Evolutionary conservation across 805 yeast genomes (phyloP).

Genomic region (Myxozyma vanderwaltii): DNA sequence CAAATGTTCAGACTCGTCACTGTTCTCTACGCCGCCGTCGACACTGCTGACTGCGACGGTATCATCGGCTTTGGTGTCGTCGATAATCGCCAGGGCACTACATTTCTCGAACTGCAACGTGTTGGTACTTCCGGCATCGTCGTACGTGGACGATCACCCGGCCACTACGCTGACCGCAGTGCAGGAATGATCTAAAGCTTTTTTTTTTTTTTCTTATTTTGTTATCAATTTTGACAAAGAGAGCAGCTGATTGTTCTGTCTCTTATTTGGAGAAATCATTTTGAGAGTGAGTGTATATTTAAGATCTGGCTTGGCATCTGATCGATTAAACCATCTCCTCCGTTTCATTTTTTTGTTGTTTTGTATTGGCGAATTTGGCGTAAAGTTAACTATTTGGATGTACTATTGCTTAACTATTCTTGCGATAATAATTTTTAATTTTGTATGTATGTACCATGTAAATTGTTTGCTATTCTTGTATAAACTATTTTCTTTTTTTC

Average conservation of each 20-base stretch:
- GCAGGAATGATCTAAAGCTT: neutral
- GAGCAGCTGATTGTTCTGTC: too few relatives aligned
- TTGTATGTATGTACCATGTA: neutral
- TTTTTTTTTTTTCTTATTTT: neutral
- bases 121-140: slow-evolving; percentile 27
- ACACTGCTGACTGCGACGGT: slow-evolving; percentile 8
- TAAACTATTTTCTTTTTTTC: too few relatives aligned
- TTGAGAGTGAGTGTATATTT: too few relatives aligned
- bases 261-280: too few relatives aligned
- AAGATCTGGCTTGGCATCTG: too few relatives aligned
- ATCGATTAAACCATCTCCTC: too few relatives aligned
- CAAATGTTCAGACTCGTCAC: slow-evolving; percentile 21
- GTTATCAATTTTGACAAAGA: neutral
- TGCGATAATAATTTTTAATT: neutral
- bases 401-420: neutral
- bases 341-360: too few relatives aligned
- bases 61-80: slow-evolving; percentile 55
- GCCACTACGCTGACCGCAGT: slow-evolving; percentile 27
- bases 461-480: too few relatives aligned
- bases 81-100: slow-evolving; percentile 47
- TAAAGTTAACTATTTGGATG: neutral
- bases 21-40: slow-evolving; percentile 21
- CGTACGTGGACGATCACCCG: slow-evolving; percentile 34
- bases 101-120: slow-evolving; percentile 23
- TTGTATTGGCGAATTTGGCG: neutral